Evolutionary conservation across 2,329 filamentous ascomycete species (phyloP).

Genomic region (Calonectria hongkongensis): DNA sequence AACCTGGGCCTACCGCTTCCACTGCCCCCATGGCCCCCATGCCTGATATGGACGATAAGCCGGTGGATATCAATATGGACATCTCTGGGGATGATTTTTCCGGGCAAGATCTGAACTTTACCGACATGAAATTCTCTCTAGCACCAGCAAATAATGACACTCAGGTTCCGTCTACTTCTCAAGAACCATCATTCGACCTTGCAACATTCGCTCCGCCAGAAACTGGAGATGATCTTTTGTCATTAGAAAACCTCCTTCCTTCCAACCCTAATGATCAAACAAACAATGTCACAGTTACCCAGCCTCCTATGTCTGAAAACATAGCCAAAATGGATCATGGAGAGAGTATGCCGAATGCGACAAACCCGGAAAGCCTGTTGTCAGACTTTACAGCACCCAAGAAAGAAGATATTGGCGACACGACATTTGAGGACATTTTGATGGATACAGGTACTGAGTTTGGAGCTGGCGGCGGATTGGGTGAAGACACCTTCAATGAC

Average conservation of each 20-base stretch:
- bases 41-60: conserved; percentile 54
- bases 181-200: conserved; percentile 67
- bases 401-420: conserved; percentile 53
- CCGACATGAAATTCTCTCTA: conserved; percentile 74
- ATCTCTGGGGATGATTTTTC: conserved; percentile 43
- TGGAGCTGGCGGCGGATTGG: conserved; percentile 55
- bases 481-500: conserved; percentile 69
- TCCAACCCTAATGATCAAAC: conserved; percentile 47
- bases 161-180: conserved; percentile 49
- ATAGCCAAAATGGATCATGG: conserved; percentile 40
- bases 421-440: conserved; percentile 68
- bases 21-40: conserved; percentile 54
- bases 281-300: conserved; percentile 37
- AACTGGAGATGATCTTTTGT: conserved; percentile 55
- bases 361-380: background rate
- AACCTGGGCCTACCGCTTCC: conserved; percentile 55
- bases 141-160: conserved; percentile 63
- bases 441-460: conserved; percentile 62
- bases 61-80: conserved; percentile 50
- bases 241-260: conserved; percentile 57
- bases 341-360: background rate
- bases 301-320: conserved; percentile 37
- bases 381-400: conserved; percentile 37
- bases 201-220: conserved; percentile 64
- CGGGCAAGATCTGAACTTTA: conserved; percentile 69